These are phyloP conservation scores for Auricularia heimuer DNA, from an alignment of 768 basidiomycete genomes.

Conservation along the genomic window DNA sequence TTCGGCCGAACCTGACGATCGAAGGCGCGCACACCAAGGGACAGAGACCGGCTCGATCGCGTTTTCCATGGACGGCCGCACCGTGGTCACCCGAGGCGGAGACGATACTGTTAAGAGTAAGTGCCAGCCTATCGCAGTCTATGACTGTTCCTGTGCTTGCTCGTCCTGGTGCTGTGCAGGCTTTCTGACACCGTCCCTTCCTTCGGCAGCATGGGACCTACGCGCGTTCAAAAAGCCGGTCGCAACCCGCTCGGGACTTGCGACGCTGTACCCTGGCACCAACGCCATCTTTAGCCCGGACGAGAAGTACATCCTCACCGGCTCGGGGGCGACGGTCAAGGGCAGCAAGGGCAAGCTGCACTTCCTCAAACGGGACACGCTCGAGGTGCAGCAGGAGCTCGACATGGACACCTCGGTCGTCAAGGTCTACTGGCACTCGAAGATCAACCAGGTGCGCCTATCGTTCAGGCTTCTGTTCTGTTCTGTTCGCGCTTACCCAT, in stretches of 20 bases:
- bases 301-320: slow-evolving; percentile 81
- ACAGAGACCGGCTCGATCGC: slow-evolving; percentile 80
- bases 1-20: slow-evolving; percentile 75
- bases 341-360: slow-evolving; percentile 62
- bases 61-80: slow-evolving; percentile 82
- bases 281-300: slow-evolving; percentile 95
- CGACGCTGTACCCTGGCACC: slow-evolving; percentile 81
- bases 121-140: slow-evolving; percentile 23
- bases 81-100: slow-evolving; percentile 80
- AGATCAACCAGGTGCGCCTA: slow-evolving; percentile 84
- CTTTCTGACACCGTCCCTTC: neutral
- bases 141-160: too few species aligned
- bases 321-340: slow-evolving; percentile 57
- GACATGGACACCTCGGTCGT: slow-evolving; percentile 74
- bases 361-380: slow-evolving; percentile 58
- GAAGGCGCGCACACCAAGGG: slow-evolving; percentile 81
- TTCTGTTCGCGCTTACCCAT: neutral
- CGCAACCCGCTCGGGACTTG: slow-evolving; percentile 48
- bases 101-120: slow-evolving; percentile 93
- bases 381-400: slow-evolving; percentile 59
- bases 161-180: neutral
- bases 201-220: slow-evolving; percentile 81
- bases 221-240: slow-evolving; percentile 86
- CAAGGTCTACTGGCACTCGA: slow-evolving; percentile 88
- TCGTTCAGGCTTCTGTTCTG: neutral